Base-by-base conservation (phyloP, 345 rosid genomes). In the Salix suchowensis region DNA sequence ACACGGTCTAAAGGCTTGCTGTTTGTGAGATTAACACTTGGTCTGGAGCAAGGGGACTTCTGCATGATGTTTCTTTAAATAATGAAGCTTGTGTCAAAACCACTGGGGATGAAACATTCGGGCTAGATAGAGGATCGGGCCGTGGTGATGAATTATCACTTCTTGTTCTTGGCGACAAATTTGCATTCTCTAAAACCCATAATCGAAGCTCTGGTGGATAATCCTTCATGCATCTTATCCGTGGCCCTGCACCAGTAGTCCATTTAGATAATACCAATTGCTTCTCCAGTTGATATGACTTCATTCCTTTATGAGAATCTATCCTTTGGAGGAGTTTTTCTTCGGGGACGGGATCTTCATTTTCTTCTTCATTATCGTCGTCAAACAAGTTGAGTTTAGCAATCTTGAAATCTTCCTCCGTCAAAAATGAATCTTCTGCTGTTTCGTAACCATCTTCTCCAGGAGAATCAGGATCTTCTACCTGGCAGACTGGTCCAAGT, bases 211-310 rank as follows among this genome's bases (percentile, higher is more conserved):
- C 97, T 6, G 89, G 68, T 13, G 98, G 99, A 73, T 93, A 96
- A 68, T 96, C 99, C 81, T 94, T 91, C 96, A 96, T 91, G 85
- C 98, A 92, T 44, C 99, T 91, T 48, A 96, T 96, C 58, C 99
- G 81, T 3, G 99, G 96, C 6, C 99, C 99, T 2, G 92, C 99
- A 11, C 99, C 98, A 0, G 98, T 93, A 1, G 90, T 88, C 99
- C 99, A 96, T 81, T 78, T 89, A 4, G 89, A 87, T n/a, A 87
- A 87, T 68, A 12, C 13, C 13, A 96, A 75, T 37, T 94, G 89
- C 73, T 87, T 83, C 52, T 91, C 99, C 84, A 96, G 72, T 78
- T 96, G 96, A 52, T 91, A 96, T 0, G 98, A 88, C 64, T 84
- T 87, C 76, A 85, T 75, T 83, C 86, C 88, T 66, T 90, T 90